Base-by-base conservation (phyloP, 108 stramenopile genomes). In the Skeletonema grethae region DNA sequence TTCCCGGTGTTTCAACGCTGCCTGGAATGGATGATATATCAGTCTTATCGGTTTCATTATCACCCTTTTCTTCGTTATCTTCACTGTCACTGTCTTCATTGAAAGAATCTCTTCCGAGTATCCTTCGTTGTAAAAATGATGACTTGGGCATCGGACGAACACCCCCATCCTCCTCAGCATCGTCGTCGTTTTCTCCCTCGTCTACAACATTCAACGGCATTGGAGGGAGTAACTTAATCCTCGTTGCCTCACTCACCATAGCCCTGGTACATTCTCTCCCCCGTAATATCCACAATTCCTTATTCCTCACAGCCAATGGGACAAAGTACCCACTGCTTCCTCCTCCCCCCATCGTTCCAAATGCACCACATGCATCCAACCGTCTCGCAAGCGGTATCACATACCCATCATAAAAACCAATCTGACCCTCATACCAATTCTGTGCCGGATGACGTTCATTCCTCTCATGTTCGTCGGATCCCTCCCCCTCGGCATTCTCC, bases 341-440 rank as follows among this genome's bases (percentile, higher is more conserved):
- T 15, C 50, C 20, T 53, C 50, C 50, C 50, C 50, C 50, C 50
- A 22, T 53, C n/a, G 1, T 28, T 28, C 50, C 25, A 72, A 72
- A 67, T 1, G 65, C 65, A 30, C 65, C 70, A 66, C 70, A 72
- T 32, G 65, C 64, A 67, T 72, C 70, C 5, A 72, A 25, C 29
- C 70, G 65, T 67, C 65, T 50, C 5, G 70, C 70, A 28, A 72
- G 65, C 13, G 70, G 70, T 25, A 72, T 72, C 0, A 72, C 29
- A 22, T 72, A 72, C 35, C 29, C n/a, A 57, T 50, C 32, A 58
- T 24, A 72, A 32, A 72, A 72, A 11, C 70, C 70, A 16, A 72
- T 72, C 65, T 72, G 70, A 55, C 64, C 22, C 15, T 72, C 70
- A 35, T 66, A 72, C 70, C 70, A 72, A 67, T 58, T 57, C 31